phyloP scores from a whole-genome alignment of 2,329 filamentous ascomycete genomes.

The Mycocentrospora acerina region DNA sequence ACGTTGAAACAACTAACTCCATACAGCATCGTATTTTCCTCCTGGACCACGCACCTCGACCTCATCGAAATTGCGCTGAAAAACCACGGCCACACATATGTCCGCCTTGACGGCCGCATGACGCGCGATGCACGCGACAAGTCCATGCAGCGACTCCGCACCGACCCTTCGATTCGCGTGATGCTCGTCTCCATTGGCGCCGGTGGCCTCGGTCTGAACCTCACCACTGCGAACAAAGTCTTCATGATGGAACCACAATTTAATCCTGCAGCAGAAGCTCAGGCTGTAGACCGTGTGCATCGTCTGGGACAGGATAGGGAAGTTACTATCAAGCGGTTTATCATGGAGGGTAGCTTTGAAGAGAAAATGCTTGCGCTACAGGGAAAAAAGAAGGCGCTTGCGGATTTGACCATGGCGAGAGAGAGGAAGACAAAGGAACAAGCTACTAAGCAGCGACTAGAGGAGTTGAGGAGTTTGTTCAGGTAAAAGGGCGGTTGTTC shows the following conservation, averaged over 20 bases:
- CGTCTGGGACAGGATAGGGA: conserved; percentile 72
- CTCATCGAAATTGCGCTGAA: conserved; percentile 82
- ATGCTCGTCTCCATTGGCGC: conserved; percentile 92
- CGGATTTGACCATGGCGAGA: conserved; percentile 67
- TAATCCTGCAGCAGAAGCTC: conserved; percentile 91
- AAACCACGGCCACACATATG: conserved; percentile 65
- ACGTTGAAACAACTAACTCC: neutral
- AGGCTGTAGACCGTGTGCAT: conserved; percentile 84
- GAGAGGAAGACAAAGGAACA: conserved; percentile 61
- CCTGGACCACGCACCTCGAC: conserved; percentile 94
- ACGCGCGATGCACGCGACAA: conserved; percentile 69
- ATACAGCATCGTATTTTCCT: conserved; percentile 79
- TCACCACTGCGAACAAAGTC: conserved; percentile 81
- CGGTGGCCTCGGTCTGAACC: conserved; percentile 86
- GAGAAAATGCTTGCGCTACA: conserved; percentile 90
- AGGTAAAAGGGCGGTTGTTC: conserved; percentile 15
- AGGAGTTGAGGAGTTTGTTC: conserved; percentile 63
- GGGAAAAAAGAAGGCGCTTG: conserved; percentile 88
- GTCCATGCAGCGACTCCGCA: conserved; percentile 76
- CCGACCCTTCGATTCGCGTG: conserved; percentile 69
- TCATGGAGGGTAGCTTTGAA: conserved; percentile 90
- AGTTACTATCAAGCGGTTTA: conserved; percentile 82
- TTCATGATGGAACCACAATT: conserved; percentile 99
- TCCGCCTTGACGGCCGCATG: conserved; percentile 92
- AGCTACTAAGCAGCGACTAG: conserved; percentile 64